phyloP scores from a whole-genome alignment of 2,329 filamentous ascomycete species.

The Paraconiothyrium sp. region DNA sequence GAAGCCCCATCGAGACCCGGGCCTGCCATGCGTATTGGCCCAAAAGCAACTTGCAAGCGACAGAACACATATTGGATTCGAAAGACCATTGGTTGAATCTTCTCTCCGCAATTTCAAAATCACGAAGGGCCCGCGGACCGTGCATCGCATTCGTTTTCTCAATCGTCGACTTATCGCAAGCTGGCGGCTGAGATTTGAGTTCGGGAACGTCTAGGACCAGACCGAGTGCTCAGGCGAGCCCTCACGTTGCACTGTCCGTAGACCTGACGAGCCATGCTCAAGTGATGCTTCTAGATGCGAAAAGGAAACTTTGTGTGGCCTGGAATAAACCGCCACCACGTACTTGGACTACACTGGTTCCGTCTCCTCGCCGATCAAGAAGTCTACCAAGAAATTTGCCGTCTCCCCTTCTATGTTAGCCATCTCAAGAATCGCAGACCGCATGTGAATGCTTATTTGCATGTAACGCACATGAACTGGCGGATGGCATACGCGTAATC shows the following conservation, averaged over 20 bases:
- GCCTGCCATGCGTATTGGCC: neutral
- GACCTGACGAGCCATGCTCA: neutral
- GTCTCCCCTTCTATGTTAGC: neutral
- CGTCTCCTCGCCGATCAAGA: neutral
- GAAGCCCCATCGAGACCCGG: neutral
- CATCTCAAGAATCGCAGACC: neutral
- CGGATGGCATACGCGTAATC: neutral
- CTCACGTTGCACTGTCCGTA: neutral
- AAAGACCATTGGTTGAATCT: neutral
- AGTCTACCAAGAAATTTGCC: neutral
- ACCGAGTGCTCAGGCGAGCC: neutral
- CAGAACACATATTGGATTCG: neutral
- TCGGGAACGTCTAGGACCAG: neutral
- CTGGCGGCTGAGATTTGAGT: neutral
- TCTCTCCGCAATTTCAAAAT: neutral
- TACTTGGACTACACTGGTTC: neutral
- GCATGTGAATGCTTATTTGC: neutral
- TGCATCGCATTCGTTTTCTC: neutral
- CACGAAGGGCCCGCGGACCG: neutral
- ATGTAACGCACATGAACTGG: neutral
- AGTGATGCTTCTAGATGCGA: neutral
- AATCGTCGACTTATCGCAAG: neutral
- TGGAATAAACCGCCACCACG: neutral
- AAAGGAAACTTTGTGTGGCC: neutral
- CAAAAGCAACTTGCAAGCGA: constrained; percentile 4